Conservation (phyloP, 176 grass and related monocot species). For the Carex cristatella region DNA sequence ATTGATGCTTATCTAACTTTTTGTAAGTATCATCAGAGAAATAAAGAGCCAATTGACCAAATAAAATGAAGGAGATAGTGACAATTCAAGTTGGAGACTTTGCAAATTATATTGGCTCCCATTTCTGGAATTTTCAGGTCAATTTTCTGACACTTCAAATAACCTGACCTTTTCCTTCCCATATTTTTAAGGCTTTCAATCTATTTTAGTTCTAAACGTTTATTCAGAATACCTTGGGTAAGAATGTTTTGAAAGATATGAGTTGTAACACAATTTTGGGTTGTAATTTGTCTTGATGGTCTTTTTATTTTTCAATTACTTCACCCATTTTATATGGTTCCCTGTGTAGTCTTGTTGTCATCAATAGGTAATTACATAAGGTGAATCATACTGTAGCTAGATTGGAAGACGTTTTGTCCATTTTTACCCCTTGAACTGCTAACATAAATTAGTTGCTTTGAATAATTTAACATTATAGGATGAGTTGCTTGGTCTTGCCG, state of each 20-base stretch:
- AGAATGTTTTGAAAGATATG: background rate
- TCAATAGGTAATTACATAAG: background rate
- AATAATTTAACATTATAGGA: constrained; percentile 40
- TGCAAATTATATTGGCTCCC: constrained; percentile 41
- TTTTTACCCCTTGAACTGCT: background rate
- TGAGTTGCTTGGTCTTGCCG: constrained; percentile 81
- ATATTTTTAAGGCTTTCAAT: background rate
- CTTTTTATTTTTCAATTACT: background rate
- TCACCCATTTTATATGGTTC: background rate
- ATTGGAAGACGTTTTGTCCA: background rate
- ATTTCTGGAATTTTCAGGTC: constrained; percentile 60
- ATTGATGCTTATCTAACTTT: background rate
- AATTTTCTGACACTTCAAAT: constrained; percentile 9
- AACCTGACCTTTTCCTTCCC: background rate
- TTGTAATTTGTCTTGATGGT: background rate
- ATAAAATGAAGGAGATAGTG: constrained; percentile 43
- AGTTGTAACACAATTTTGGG: background rate
- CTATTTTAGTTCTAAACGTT: background rate
- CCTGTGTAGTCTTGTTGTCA: background rate
- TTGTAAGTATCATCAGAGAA: background rate
- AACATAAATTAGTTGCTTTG: background rate
- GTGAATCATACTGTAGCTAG: background rate
- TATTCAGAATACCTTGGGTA: background rate
- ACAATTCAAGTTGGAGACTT: constrained; percentile 49
- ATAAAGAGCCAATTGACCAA: background rate